Evolutionary conservation across 1,139 yeast genomes (phyloP).

Genomic region (Blastobotrys niveus): DNA sequence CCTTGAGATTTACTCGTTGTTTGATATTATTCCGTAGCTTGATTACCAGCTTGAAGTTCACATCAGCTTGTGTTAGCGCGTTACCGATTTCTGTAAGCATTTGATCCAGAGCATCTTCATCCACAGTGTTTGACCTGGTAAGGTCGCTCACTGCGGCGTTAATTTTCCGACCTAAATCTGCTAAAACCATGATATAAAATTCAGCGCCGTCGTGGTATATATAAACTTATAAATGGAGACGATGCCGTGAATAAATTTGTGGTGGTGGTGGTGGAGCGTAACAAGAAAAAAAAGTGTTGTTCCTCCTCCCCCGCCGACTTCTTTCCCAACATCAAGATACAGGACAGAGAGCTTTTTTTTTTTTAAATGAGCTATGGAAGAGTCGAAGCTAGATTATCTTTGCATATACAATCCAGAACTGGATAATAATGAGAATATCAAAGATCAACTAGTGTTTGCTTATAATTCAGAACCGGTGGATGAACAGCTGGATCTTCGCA

Average conservation of each 20-base stretch:
- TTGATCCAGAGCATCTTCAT: conserved; percentile 54
- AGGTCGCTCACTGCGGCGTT: conserved; percentile 69
- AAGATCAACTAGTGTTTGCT: conserved; percentile 29
- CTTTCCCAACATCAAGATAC: no score
- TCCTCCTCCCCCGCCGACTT: no score
- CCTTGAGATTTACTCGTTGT: conserved; percentile 48
- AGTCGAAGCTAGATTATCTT: conserved; percentile 22
- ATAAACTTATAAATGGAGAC: no score
- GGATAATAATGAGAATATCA: conserved; percentile 25
- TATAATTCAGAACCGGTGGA: conserved; percentile 21
- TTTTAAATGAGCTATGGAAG: conserved; percentile 11
- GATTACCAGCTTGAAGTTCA: conserved; percentile 78
- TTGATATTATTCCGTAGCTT: conserved; percentile 70
- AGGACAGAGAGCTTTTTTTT: no score
- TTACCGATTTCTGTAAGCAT: conserved; percentile 85
- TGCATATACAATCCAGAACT: conserved; percentile 32
- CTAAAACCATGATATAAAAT: conserved; percentile 99
- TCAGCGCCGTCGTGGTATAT: no score
- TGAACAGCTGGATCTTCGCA: conserved; percentile 24
- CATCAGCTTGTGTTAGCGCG: conserved; percentile 88
- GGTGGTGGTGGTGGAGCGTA: no score
- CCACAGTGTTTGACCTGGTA: conserved; percentile 54
- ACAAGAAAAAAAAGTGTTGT: no score
- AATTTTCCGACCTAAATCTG: conserved; percentile 86
- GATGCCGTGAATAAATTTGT: no score